Conservation (phyloP, 495 filamentous ascomycete species). For the Parmelia sp. region DNA sequence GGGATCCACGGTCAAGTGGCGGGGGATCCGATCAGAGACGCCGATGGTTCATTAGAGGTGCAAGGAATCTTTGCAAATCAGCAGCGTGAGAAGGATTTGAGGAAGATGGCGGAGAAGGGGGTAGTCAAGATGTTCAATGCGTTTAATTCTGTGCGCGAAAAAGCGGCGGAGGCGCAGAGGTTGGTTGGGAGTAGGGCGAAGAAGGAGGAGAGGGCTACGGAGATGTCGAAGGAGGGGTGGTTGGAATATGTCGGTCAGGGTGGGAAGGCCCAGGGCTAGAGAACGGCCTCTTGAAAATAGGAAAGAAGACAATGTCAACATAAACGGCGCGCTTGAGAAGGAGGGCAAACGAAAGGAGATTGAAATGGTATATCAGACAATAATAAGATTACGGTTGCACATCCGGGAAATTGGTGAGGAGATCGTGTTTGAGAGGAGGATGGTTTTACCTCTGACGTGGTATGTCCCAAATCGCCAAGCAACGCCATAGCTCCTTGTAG, state of each 20-base stretch:
- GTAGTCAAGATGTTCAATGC: conserved; percentile 96
- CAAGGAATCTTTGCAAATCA: neutral
- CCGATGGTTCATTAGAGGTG: neutral
- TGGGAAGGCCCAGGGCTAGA: conserved; percentile 27
- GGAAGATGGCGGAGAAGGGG: conserved; percentile 83
- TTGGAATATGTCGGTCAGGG: conserved; percentile 63
- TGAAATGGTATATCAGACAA: neutral
- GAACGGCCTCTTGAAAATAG: conserved; percentile 27
- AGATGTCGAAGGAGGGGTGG: conserved; percentile 91
- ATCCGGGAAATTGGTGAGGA: neutral
- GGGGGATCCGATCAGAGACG: too few species aligned
- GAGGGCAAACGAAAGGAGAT: neutral
- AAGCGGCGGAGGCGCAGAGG: conserved; percentile 64
- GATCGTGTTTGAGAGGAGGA: neutral
- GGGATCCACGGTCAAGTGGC: neutral
- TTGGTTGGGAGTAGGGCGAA: conserved; percentile 66
- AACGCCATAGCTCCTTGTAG: conserved; percentile 16
- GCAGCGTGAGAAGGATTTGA: conserved; percentile 59
- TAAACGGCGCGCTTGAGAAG: neutral
- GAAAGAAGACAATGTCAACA: neutral
- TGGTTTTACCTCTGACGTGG: neutral
- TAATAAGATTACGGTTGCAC: neutral
- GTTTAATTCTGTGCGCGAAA: conserved; percentile 83
- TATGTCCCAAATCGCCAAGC: neutral
- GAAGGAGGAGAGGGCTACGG: conserved; percentile 76